These are phyloP conservation scores for Colletotrichum acutatum DNA, from an alignment of 2,329 filamentous ascomycete genomes.

Conservation along the genomic window DNA sequence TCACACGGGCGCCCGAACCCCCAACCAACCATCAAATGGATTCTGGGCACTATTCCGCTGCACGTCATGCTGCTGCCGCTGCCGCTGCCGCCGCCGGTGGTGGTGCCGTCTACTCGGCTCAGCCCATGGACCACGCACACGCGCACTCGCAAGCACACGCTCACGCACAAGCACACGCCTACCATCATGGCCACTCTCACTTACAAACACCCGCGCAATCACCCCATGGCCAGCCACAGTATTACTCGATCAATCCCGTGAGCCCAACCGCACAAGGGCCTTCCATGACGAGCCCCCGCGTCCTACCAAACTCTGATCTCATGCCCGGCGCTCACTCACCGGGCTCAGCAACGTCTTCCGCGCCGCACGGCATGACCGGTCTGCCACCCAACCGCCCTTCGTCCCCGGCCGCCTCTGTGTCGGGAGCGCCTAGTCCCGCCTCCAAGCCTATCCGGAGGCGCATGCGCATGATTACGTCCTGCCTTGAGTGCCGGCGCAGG, in stretches of 20 bases:
- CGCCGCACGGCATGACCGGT: conserved; percentile 12
- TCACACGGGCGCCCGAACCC: neutral
- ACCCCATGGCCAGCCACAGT: conserved; percentile 33
- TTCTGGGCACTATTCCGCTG: conserved; percentile 31
- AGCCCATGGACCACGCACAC: conserved; percentile 23
- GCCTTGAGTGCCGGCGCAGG: conserved; percentile 76
- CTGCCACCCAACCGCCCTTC: neutral
- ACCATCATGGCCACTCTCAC: conserved; percentile 21
- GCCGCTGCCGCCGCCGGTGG: conserved; percentile 8
- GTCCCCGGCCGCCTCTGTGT: conserved; percentile 18
- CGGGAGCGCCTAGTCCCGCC: conserved; percentile 12
- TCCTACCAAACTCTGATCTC: conserved; percentile 29
- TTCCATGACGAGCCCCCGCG: conserved; percentile 29
- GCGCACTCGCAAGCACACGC: conserved; percentile 3
- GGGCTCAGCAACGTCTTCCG: conserved; percentile 22
- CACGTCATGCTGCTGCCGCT: conserved; percentile 29
- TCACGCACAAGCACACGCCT: conserved; percentile 9
- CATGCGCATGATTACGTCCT: conserved; percentile 75
- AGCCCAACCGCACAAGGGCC: conserved; percentile 17
- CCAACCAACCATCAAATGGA: conserved; percentile 30
- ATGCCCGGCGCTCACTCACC: conserved; percentile 29
- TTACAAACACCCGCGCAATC: conserved; percentile 22
- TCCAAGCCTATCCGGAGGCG: conserved; percentile 64
- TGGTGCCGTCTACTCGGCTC: conserved; percentile 25
- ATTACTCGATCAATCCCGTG: conserved; percentile 30